phyloP scores from a whole-genome alignment of 805 yeast species.

The Hanseniaspora occidentalis region DNA sequence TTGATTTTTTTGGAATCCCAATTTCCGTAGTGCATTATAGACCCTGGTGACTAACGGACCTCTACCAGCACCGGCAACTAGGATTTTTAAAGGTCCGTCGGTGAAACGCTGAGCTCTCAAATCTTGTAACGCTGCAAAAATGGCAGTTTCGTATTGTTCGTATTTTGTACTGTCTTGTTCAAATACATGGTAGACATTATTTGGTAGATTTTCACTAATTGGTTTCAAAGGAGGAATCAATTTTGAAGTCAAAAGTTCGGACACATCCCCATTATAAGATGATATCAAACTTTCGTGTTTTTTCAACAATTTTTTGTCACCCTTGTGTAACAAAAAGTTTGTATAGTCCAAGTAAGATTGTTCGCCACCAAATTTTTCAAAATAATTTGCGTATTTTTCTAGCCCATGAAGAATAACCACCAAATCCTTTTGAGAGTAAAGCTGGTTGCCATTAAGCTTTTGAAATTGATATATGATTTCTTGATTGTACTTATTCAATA shows the following conservation, averaged over 20 bases:
- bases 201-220: conserved; percentile 39
- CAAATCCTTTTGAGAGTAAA: conserved; percentile 15
- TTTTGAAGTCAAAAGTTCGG: conserved; percentile 11
- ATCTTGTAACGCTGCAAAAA: conserved; percentile 37
- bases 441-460: conserved; percentile 29
- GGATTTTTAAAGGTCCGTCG: conserved; percentile 25
- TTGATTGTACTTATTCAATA: conserved; percentile 47
- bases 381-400: conserved; percentile 27
- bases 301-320: conserved; percentile 14
- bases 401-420: conserved; percentile 42
- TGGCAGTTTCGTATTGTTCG: conserved; percentile 52
- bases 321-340: conserved; percentile 29
- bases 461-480: conserved; percentile 30
- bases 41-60: conserved; percentile 64
- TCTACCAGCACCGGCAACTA: conserved; percentile 78
- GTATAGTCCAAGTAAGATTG: conserved; percentile 31
- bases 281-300: neutral
- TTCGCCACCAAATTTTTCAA: conserved; percentile 24
- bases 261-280: neutral
- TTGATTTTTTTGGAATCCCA: conserved; percentile 15
- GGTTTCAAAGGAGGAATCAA: conserved; percentile 62
- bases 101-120: conserved; percentile 15
- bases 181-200: conserved; percentile 52
- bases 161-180: conserved; percentile 65
- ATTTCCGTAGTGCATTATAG: conserved; percentile 28